Evolutionary conservation across 495 filamentous ascomycete genomes (phyloP), one percentile per base, ranked within the genome.

Genomic region (Penicillium fimorum): DNA sequence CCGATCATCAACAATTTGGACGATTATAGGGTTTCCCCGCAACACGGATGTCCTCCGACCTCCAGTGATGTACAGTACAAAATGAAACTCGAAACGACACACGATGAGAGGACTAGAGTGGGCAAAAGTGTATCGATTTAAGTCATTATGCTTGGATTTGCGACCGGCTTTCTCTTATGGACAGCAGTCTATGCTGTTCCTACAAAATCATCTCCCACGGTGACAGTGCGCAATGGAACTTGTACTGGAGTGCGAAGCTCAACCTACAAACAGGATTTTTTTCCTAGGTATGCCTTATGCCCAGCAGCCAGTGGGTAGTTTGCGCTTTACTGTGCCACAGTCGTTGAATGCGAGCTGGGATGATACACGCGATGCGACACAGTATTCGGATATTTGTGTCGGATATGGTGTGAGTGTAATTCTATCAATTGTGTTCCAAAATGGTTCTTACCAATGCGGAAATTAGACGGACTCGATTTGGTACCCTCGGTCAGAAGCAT

Each of bases 301-400:
- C 27, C 72, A 78, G 42, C 71, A 74, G 43, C 75, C 72, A 2
- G 47, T 81, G 3, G 75, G 74, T 5, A 35, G 69, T 35, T 66
- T 81, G 15, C 71, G 84, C 1, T 84, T 84, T 53, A 70, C 67
- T 5, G 65, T 71, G 20, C 79, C 79, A 8, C 65, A 74, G 47
- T 62, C 76, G 1, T 50, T 79, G n/a, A 79, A 81, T 45, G 61
- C 70, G 15, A 71, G 68, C 29, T 82, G 73, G 68, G 42, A 57
- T 22, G 73, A 52, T 1, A 33, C 63, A 4, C 70, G 68, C 3
- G 64, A 75, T 40, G 80, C 81, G 13, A 78, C 72, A 29, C 61
- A 67, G 47, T 84, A 82, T 53, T 81, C 76, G 0, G 66, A 77
- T 47, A 76, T 75, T 50, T 84, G 82, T 57, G 75, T 75, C 48